Evolutionary conservation across 345 rosid genomes (phyloP), one percentile per base, ranked within the genome.

Genomic region (Zanthoxylum bungeanum): DNA sequence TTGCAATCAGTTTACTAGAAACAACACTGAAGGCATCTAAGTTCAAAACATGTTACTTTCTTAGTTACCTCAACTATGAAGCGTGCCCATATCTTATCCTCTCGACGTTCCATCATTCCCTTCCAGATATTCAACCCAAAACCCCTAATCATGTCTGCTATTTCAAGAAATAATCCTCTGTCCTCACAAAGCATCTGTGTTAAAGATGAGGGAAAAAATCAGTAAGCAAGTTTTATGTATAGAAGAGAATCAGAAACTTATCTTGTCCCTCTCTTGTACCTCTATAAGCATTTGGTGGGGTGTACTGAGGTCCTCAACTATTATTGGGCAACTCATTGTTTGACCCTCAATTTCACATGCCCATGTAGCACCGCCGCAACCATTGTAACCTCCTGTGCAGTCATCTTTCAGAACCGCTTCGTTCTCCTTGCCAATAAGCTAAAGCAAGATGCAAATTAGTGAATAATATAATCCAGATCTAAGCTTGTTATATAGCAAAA

Each of bases 211-310:
- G 33, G 7, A 11, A 19, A 30, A 14, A 14, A 56, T 78, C 31
- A 64, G 30, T 69, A 31, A 40, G 24, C 25, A 22, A 51, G 63
- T 7, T 57, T 31, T n/a, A 27, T 52, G n/a, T 25, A 21, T 28
- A 21, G 9, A n/a, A 37, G 19, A 47, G 39, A 8, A 66, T 10
- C 39, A 37, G 36, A 36, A 25, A 27, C n/a, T 64, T 58, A 16
- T n/a, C 16, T 27, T 24, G 19, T 30, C 36, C 52, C 36, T 17
- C 19, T 75, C 44, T 7, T 59, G 4, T 78, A 91, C 97, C 93
- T 95, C 97, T 64, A 95, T 87, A 74, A 87, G 91, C 92, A 95
- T 91, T 72, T 88, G 87, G 58, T 94, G 98, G 3, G 90, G 85
- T 8, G 77, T 69, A 49, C 69, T 82, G 64, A 95, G 79, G 30